These are phyloP conservation scores for Populus hybrid DNA, from an alignment of 441 rosid genomes.

Conservation along the genomic window DNA sequence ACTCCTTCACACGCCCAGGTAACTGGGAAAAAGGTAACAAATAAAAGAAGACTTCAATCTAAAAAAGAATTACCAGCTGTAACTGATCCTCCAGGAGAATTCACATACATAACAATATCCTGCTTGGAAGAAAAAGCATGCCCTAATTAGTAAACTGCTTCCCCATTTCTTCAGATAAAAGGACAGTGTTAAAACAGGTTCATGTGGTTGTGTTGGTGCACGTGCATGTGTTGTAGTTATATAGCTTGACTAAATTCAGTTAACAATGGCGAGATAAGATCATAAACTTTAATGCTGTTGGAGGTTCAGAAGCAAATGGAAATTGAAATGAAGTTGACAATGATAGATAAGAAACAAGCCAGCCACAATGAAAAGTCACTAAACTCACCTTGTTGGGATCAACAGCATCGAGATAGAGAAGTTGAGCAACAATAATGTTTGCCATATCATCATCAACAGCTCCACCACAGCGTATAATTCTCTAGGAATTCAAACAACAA, in stretches of 20 bases:
- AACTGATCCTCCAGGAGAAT: conserved; percentile 99
- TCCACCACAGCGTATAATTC: conserved; percentile 97
- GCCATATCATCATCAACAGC: conserved; percentile 99
- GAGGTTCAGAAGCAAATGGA: neutral
- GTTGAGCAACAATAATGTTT: conserved; percentile 90
- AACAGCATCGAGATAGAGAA: conserved; percentile 93
- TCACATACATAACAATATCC: conserved; percentile 97
- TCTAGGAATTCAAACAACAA: conserved; percentile 37
- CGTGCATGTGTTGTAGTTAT: neutral
- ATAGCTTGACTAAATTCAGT: neutral
- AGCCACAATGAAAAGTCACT: conserved; percentile 1
- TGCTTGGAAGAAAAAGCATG: conserved; percentile 32
- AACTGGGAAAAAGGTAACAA: neutral
- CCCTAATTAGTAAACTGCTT: conserved; percentile 14
- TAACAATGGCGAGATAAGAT: neutral
- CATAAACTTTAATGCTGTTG: neutral
- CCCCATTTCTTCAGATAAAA: neutral
- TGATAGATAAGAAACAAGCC: neutral
- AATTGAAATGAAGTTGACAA: neutral
- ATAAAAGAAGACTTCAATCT: neutral
- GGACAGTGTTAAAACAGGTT: neutral
- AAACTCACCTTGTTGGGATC: conserved; percentile 76
- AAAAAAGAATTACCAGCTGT: conserved; percentile 72
- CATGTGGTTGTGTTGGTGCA: neutral
- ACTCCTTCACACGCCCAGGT: neutral